Evolutionary conservation across 176 grass and related monocot species (phyloP), one percentile per base, ranked within the genome.

Genomic region (Cenchrus purpureus): DNA sequence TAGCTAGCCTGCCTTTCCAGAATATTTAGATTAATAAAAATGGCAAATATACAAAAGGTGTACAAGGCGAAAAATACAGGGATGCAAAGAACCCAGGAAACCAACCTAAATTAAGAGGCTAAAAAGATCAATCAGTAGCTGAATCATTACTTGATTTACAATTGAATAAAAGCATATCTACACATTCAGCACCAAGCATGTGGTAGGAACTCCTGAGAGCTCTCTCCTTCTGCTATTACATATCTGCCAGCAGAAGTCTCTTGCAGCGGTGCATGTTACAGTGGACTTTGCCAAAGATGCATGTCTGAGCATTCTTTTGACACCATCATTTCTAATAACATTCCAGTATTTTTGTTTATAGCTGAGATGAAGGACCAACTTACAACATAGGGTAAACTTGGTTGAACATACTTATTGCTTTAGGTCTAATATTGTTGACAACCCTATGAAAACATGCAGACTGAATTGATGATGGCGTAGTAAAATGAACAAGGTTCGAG

Each of bases 151-250:
- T 51, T 73, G 15, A 49, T 12, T 51, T 73, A 51, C 13, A n/a
- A 29, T 72, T 49, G n/a, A 49, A 14, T 50, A 49, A 25, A 72
- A 72, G 44, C n/a, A 49, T 12, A 50, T 72, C 69, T 72, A 22
- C 44, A 25, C 68, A 50, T 73, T 73, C 12, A 73, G 12, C 70
- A 51, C 70, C 46, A 48, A 25, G n/a, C 25, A 73, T 73, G 71
- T 52, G 45, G 71, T 14, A 34, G 25, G 50, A 54, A 52, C 54
- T 34, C 72, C 4, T 74, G 72, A 34, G 14, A 74, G 8, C 50
- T 74, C 72, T 68, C 34, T 19, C 50, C 72, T 54, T 54, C 16
- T 31, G 22, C 25, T 37, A 75, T 52, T 52, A 52, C 45, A 73
- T 73, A 12, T 51, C 12, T 28, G 12, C 25, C 28, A 16, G 8